A percentile compares a stretch with the other conserved stretches of the same genome.
Conservation (phyloP, 2,329 filamentous ascomycete species). For the Macrophomina phaseolina region DNA sequence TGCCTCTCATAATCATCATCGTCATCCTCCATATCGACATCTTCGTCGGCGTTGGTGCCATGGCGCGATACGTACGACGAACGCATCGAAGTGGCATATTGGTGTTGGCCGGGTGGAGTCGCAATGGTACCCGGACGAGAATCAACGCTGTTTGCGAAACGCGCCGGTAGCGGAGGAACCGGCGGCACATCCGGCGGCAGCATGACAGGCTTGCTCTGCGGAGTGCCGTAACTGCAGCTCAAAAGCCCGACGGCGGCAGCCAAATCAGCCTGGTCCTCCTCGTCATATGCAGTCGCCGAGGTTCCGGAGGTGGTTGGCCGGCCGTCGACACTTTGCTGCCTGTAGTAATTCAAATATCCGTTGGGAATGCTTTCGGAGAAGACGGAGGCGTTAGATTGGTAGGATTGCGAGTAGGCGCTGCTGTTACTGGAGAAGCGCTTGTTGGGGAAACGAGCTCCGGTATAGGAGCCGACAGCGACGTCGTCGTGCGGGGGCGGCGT, state of each 20-base stretch:
- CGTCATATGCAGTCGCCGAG: constrained; percentile 66
- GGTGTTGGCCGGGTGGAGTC: constrained; percentile 48
- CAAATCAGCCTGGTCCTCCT: constrained; percentile 78
- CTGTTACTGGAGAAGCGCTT: constrained; percentile 57
- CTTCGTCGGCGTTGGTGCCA: constrained; percentile 34
- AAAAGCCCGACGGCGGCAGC: constrained; percentile 89
- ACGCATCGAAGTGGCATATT: constrained; percentile 30
- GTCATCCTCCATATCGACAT: constrained; percentile 61
- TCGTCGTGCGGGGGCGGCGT: constrained; percentile 82
- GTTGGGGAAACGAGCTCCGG: constrained; percentile 38
- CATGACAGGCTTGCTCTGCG: constrained; percentile 67
- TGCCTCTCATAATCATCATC: constrained; percentile 66
- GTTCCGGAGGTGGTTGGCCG: constrained; percentile 75
- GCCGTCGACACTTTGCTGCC: constrained; percentile 66
- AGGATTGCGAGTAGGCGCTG: constrained; percentile 72
- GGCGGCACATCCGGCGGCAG: constrained; percentile 79
- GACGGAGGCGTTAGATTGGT: constrained; percentile 72
- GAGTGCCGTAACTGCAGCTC: constrained; percentile 88
- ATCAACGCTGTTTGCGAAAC: constrained; percentile 68
- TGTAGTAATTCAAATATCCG: constrained; percentile 63
- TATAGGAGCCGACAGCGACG: constrained; percentile 58
- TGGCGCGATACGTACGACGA: constrained; percentile 31
- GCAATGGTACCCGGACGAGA: constrained; percentile 64
- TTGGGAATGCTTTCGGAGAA: constrained; percentile 61
- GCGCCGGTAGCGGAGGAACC: constrained; percentile 83